These are phyloP conservation scores for Stephanodiscus minutulus DNA, from an alignment of 108 stramenopile species.

Conservation along the genomic window DNA sequence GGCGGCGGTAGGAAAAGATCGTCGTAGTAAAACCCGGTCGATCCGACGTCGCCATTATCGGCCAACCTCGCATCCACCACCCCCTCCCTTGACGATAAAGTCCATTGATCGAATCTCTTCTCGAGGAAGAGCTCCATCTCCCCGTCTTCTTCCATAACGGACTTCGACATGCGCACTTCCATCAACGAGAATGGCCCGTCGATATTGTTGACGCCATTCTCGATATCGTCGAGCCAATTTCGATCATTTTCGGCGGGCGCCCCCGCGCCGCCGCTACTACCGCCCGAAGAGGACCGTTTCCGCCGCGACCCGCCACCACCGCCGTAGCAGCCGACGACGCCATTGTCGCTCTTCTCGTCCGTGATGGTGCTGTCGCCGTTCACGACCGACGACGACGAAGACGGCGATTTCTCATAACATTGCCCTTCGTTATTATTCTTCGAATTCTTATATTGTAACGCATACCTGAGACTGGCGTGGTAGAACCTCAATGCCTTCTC, in stretches of 20 bases:
- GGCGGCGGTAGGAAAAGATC: slow-evolving; percentile 52
- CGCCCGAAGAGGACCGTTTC: background rate
- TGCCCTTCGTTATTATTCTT: background rate
- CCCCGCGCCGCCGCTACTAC: background rate
- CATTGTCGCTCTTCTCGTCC: background rate
- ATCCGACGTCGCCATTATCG: background rate
- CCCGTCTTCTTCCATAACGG: slow-evolving; percentile 36
- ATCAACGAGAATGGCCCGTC: slow-evolving; percentile 42
- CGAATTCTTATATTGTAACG: slow-evolving; percentile 18
- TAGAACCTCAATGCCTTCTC: slow-evolving; percentile 77
- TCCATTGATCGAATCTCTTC: slow-evolving; percentile 39
- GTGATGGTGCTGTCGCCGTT: background rate
- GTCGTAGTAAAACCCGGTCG: slow-evolving; percentile 59
- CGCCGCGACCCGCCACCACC: background rate
- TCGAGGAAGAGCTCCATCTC: slow-evolving; percentile 71
- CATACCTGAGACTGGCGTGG: slow-evolving; percentile 80
- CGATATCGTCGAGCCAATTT: slow-evolving; percentile 19
- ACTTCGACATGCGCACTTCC: slow-evolving; percentile 47
- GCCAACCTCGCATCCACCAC: background rate
- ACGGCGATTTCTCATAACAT: background rate
- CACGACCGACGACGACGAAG: background rate
- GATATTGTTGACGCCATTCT: slow-evolving; percentile 11
- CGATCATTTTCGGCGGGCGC: background rate
- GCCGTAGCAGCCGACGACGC: background rate
- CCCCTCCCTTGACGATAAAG: slow-evolving; percentile 6